A percentile compares a stretch with the other conserved stretches of the same genome.
Evolutionary conservation across 148 eudicot genomes (phyloP).

Genomic region (Tetragonia tetragonoides): DNA sequence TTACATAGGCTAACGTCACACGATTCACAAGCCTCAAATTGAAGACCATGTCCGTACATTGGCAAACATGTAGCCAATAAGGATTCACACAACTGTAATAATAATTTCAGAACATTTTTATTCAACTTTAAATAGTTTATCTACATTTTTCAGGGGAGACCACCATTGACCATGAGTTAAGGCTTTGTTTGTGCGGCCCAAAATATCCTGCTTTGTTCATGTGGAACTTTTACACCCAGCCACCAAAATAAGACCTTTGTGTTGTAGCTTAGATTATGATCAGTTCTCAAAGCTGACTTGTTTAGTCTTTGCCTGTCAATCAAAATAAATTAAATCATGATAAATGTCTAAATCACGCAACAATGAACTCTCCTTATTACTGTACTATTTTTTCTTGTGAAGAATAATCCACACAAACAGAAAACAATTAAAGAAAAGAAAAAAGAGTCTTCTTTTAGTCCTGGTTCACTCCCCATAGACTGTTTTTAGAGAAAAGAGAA

Average conservation of each 20-base stretch:
- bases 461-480: slow-evolving; percentile 32
- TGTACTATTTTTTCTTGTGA: neutral
- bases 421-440: neutral
- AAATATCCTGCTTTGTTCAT: neutral
- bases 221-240: slow-evolving; percentile 5
- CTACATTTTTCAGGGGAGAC: too few species aligned
- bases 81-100: neutral
- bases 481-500: neutral
- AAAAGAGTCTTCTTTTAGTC: slow-evolving; percentile 14
- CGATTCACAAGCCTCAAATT: neutral
- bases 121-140: too few species aligned
- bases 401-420: neutral
- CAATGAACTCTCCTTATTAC: slow-evolving; percentile 9
- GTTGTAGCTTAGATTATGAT: neutral
- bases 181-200: neutral
- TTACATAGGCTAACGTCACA: neutral
- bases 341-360: slow-evolving; percentile 13
- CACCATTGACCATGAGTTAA: too few species aligned
- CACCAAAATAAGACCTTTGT: slow-evolving; percentile 14
- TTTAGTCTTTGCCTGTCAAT: slow-evolving; percentile 9
- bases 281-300: slow-evolving; percentile 13
- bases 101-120: too few species aligned
- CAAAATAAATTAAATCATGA: neutral
- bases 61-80: slow-evolving; percentile 2
- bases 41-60: neutral